Evolutionary conservation across 2,329 filamentous ascomycete genomes (phyloP).

Genomic region (Penicillium sp.): DNA sequence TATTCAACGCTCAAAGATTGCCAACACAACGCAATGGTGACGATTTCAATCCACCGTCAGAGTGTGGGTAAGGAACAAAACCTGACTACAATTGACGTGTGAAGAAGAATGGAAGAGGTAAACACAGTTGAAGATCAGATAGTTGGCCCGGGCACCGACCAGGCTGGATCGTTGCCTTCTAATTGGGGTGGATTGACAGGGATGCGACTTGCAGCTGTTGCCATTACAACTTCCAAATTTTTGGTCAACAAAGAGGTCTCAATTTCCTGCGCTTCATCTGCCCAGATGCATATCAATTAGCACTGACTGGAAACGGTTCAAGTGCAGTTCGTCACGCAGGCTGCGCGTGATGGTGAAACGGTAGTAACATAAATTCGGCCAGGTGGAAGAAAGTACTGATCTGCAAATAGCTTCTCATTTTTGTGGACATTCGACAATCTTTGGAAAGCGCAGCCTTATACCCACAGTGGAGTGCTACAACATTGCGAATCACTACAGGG

Average conservation of each 20-base stretch:
- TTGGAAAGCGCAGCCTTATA: background rate
- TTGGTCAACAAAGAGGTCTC: no score
- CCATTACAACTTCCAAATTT: background rate
- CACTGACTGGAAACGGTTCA: no score
- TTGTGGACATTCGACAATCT: background rate
- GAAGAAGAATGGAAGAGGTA: background rate
- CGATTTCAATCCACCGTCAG: background rate
- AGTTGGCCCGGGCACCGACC: background rate
- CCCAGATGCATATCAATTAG: no score
- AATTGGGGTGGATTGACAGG: background rate
- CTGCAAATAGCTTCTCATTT: background rate
- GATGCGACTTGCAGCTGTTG: background rate
- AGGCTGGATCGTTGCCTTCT: background rate
- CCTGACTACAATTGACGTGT: background rate
- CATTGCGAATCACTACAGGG: background rate
- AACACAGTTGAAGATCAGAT: background rate
- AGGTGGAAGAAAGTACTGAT: background rate
- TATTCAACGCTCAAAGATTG: no score
- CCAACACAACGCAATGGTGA: no score
- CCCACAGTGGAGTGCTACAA: background rate
- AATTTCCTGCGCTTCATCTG: no score
- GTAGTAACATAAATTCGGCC: no score
- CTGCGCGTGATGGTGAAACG: no score
- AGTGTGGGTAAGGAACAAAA: background rate
- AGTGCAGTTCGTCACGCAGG: no score